A percentile compares a stretch with the other conserved stretches of the same genome.
These are phyloP conservation scores for Hemileccinum rubropunctum DNA, from an alignment of 768 basidiomycete genomes.

Conservation along the genomic window DNA sequence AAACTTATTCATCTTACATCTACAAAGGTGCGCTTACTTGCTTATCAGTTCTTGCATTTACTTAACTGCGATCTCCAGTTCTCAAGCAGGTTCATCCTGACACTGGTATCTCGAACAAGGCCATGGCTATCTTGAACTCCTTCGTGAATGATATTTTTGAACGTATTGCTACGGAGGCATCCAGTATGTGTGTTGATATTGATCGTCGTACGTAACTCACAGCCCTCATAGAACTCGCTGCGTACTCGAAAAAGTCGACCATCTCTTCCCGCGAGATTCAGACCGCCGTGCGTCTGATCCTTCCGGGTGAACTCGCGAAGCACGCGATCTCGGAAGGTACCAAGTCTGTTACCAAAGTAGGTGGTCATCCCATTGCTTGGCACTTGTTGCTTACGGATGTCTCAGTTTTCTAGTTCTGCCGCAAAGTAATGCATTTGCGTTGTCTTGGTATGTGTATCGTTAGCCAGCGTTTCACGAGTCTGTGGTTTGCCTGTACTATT, in stretches of 20 bases:
- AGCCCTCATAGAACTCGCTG: slow-evolving; percentile 72
- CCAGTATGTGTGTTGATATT: slow-evolving; percentile 49
- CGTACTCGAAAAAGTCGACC: slow-evolving; percentile 98
- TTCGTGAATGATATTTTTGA: slow-evolving; percentile 97
- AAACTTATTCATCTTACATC: slow-evolving; percentile 92
- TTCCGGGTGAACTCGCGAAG: slow-evolving; percentile 94
- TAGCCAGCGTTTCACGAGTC: slow-evolving; percentile 23
- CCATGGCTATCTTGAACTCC: slow-evolving; percentile 94
- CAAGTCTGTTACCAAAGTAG: slow-evolving; percentile 83
- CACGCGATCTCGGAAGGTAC: slow-evolving; percentile 76
- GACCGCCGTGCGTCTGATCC: slow-evolving; percentile 93
- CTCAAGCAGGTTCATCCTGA: slow-evolving; percentile 98
- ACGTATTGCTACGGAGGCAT: slow-evolving; percentile 89
- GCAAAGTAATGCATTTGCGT: slow-evolving; percentile 47
- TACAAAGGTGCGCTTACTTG: slow-evolving; percentile 65
- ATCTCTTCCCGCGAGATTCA: slow-evolving; percentile 99
- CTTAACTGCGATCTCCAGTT: slow-evolving; percentile 43
- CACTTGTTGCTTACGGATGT: slow-evolving; percentile 12
- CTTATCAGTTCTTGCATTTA: background rate
- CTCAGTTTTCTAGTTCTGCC: slow-evolving; percentile 68
- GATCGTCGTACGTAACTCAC: background rate
- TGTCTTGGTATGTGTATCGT: slow-evolving; percentile 23
- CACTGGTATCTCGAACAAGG: slow-evolving; percentile 99
- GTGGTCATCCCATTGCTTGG: slow-evolving; percentile 17
- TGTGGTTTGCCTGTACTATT: slow-evolving; percentile 19